Evolutionary conservation across 225 moss, liverwort and hornwort species (phyloP).

Genomic region (Polytrichum formosum): DNA sequence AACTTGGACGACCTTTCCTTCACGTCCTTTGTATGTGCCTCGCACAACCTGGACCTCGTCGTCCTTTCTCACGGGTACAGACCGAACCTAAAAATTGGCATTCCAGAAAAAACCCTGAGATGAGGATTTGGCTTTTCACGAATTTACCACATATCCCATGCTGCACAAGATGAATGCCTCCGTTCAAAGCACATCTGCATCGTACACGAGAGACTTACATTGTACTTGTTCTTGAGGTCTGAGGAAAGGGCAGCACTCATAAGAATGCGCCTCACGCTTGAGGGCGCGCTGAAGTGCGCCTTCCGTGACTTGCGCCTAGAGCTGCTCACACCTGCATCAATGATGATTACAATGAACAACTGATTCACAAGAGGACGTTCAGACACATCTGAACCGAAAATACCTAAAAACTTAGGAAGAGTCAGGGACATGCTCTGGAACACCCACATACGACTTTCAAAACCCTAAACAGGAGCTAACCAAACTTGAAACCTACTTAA

Average conservation of each 20-base stretch:
- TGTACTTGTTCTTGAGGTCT: slow-evolving; percentile 58
- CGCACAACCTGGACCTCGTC: slow-evolving; percentile 71
- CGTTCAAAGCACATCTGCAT: neutral
- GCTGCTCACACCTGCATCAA: slow-evolving; percentile 57
- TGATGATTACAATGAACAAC: neutral
- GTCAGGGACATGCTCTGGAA: neutral
- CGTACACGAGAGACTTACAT: slow-evolving; percentile 16
- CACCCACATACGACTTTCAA: neutral
- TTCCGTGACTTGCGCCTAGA: slow-evolving; percentile 73
- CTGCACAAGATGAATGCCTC: neutral
- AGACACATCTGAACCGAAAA: neutral
- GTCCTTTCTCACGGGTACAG: slow-evolving; percentile 65
- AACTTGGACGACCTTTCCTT: slow-evolving; percentile 77
- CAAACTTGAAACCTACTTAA: neutral
- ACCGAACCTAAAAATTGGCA: slow-evolving; percentile 40
- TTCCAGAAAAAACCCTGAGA: neutral
- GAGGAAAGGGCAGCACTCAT: slow-evolving; percentile 55
- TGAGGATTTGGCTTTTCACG: neutral
- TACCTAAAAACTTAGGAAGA: too few species aligned
- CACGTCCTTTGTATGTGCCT: slow-evolving; percentile 66
- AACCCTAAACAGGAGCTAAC: neutral
- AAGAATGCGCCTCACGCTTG: slow-evolving; percentile 51
- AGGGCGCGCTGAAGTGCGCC: slow-evolving; percentile 58
- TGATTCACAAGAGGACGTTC: too few species aligned
- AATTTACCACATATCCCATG: neutral